A percentile compares a stretch with the other conserved stretches of the same genome.
phyloP scores from a whole-genome alignment of 1,284 basidiomycete genomes.

The Xerocomus amazonicus region DNA sequence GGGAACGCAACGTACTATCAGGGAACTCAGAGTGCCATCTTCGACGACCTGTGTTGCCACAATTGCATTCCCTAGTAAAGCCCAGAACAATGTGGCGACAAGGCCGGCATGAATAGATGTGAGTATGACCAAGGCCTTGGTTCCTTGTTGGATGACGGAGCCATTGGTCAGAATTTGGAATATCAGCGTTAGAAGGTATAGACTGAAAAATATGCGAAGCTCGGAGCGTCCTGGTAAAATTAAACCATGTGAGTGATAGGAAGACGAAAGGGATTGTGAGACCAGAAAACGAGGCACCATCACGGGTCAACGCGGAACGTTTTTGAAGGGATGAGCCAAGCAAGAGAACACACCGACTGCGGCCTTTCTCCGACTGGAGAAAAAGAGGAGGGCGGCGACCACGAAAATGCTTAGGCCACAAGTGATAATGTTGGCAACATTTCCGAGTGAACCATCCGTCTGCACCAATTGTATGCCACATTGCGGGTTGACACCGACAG shows the following conservation, averaged over 20 bases:
- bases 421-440: constrained; percentile 70
- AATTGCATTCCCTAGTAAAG: constrained; percentile 72
- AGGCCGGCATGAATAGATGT: constrained; percentile 73
- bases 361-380: constrained; percentile 45
- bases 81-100: constrained; percentile 73
- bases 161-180: constrained; percentile 79
- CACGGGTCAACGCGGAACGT: background rate
- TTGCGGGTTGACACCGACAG: constrained; percentile 54
- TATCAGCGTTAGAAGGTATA: constrained; percentile 70
- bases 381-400: constrained; percentile 45
- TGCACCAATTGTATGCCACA: constrained; percentile 52
- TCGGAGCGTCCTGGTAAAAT: constrained; percentile 59
- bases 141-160: constrained; percentile 72
- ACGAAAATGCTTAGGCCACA: constrained; percentile 59
- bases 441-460: constrained; percentile 53
- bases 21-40: constrained; percentile 71
- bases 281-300: background rate
- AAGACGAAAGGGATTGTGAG: background rate
- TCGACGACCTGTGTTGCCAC: constrained; percentile 81
- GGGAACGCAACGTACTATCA: constrained; percentile 51
- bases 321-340: background rate
- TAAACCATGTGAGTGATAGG: constrained; percentile 11
- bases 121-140: constrained; percentile 60
- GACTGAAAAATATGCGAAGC: constrained; percentile 57
- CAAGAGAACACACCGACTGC: constrained; percentile 33